phyloP scores from a whole-genome alignment of 768 basidiomycete genomes.

The Suillus placidus region DNA sequence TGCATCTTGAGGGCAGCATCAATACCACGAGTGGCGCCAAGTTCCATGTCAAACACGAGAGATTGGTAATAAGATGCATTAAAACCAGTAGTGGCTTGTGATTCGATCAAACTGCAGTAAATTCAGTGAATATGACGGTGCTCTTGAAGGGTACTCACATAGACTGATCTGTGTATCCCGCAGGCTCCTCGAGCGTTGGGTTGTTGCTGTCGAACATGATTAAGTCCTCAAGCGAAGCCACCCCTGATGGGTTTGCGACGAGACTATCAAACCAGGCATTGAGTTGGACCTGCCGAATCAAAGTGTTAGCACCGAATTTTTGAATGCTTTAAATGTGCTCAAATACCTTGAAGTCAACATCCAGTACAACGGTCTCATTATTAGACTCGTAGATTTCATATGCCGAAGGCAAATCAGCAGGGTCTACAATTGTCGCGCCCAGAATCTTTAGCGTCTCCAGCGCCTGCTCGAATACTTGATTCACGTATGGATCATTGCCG shows the following conservation, averaged over 20 bases:
- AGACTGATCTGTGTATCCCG: slow-evolving; percentile 37
- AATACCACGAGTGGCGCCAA: slow-evolving; percentile 55
- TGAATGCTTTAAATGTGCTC: neutral
- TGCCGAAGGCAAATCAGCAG: slow-evolving; percentile 61
- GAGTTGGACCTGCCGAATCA: slow-evolving; percentile 49
- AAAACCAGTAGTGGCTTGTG: slow-evolving; percentile 29
- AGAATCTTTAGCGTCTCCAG: slow-evolving; percentile 40
- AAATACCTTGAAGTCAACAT: slow-evolving; percentile 61
- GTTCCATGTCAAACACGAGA: slow-evolving; percentile 47
- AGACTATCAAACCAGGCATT: slow-evolving; percentile 50
- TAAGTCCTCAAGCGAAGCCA: slow-evolving; percentile 58
- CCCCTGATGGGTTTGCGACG: slow-evolving; percentile 57
- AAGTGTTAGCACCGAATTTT: neutral
- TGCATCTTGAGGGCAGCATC: slow-evolving; percentile 50
- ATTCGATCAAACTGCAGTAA: slow-evolving; percentile 22
- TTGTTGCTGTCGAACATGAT: slow-evolving; percentile 58
- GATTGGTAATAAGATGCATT: slow-evolving; percentile 45
- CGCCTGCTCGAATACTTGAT: slow-evolving; percentile 43
- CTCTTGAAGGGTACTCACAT: slow-evolving; percentile 23
- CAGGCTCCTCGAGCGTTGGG: slow-evolving; percentile 48
- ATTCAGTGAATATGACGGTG: slow-evolving; percentile 14
- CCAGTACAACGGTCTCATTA: slow-evolving; percentile 58
- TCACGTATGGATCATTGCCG: slow-evolving; percentile 31
- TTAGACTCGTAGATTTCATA: slow-evolving; percentile 49
- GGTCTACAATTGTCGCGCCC: slow-evolving; percentile 59